Conservation (phyloP, 202 grass and related monocot genomes). For the Hordeum pubiflorum region DNA sequence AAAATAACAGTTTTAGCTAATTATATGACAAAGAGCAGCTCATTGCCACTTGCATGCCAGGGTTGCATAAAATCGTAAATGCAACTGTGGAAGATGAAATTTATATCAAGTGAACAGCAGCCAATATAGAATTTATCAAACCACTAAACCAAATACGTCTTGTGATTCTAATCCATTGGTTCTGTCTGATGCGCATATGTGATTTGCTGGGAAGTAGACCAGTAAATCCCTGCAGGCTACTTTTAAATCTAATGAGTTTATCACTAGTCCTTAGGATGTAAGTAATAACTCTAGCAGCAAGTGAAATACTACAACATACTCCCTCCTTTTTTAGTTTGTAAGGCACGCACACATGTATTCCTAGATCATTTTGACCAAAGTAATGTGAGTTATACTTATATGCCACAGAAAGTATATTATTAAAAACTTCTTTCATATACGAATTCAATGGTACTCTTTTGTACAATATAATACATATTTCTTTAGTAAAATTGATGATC, state of each 20-base stretch:
- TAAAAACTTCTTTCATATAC: neutral
- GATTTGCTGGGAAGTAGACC: neutral
- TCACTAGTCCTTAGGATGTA: neutral
- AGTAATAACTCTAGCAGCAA: neutral
- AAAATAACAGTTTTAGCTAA: slow-evolving; percentile 27
- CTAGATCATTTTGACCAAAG: neutral
- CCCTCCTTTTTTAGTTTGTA: neutral
- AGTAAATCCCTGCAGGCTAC: neutral
- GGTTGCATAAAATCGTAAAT: neutral
- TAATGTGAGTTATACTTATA: neutral
- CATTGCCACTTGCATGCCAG: neutral
- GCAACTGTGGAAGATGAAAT: neutral
- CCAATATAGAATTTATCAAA: slow-evolving; percentile 2
- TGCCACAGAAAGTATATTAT: neutral
- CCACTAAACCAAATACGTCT: neutral
- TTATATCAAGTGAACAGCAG: neutral
- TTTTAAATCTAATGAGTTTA: neutral
- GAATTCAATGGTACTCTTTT: neutral
- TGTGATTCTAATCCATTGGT: neutral
- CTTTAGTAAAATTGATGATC: neutral
- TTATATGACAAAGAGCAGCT: neutral
- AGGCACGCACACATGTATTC: neutral
- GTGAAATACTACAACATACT: neutral
- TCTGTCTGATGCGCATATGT: neutral
- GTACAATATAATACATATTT: neutral